Base-by-base conservation (phyloP, 805 yeast species). In the Monosporozyma siamensis region DNA sequence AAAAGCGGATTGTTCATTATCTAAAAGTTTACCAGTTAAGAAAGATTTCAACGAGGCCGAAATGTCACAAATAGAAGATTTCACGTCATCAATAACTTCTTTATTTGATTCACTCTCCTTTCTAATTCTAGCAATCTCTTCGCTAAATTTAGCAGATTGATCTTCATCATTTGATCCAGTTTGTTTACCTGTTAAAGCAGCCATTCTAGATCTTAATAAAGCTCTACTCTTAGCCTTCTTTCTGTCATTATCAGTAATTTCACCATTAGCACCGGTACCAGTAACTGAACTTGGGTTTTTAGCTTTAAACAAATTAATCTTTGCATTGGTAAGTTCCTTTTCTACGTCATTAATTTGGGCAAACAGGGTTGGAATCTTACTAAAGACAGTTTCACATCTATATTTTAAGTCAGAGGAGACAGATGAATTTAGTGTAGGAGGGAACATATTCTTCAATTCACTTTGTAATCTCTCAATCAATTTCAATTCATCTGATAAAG, bases 201-300 rank as follows among this genome's bases (percentile, higher is more conserved):
- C 95, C 95, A 90, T 88, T 51, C 95, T 75, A 40, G 89, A 84
- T 48, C 80, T 78, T 52, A 92, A 69, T 44, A 79, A 65, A 32
- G 90, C 94, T 56, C 83, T 82, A 34, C 85, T 80, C 51, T 75
- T 80, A 31, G 90, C 92, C 53, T 83, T 82, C 48, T 83, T 75
- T 46, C 83, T 74, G 58, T 89, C 97, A 11, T 77, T 64, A 21
- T 85, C 96, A 3, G 97, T 89, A 7, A 87, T 75, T 46, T 78
- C 77, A 24, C 97, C 97, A 54, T 82, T 78, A 38, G 87, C 82
- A 6, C 97, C 97, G 5, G 92, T 76, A 4, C 96, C 97, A 22
- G 71, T 68, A 63, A 87, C 71, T 3, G 80, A 71, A 2, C 77
- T 72, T 9, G 96, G 95, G 54, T 83, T 74, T 48, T 76, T 77